Evolutionary conservation across 2,329 filamentous ascomycete species (phyloP), one percentile per base, ranked within the genome.

Genomic region (Remersonia thermophila): DNA sequence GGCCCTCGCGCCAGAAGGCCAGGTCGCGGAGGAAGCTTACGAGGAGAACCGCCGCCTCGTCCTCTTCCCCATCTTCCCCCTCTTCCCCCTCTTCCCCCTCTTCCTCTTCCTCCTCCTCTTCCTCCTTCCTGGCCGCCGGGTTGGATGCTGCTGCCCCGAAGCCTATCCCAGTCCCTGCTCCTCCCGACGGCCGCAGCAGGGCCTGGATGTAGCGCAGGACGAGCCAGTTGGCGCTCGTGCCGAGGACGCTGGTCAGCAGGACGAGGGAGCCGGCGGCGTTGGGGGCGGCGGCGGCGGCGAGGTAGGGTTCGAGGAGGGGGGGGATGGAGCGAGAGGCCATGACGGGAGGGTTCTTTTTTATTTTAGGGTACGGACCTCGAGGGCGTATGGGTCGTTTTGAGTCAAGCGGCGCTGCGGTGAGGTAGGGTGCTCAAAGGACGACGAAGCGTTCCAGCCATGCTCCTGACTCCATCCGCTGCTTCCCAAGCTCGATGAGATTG

Each of bases 11-110:
- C 85, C 86, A 95, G 53, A 93, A 93, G 1, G 71, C 63, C 44
- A 70, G 72, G 49, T 89, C 80, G 41, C 83, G 71, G 58, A 93
- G 62, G 59, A 91, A 94, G 61, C 83, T 93, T 39, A 91, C 76
- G 3, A 95, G 65, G 3, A 94, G 66, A 1, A 95, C 70, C 33
- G 63, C 68, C 17, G 56, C 59, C 11, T 38, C 40, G 6, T 27
- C 31, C 4, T 35, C 37, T 13, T 30, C 36, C 15, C 26, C 17
- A 16, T 23, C 20, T 9, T 9, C 9, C 20, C 9, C 20, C 20
- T 23, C 20, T 9, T 23, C 9, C 20, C 9, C 20, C 20, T 49
- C 20, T 9, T 9, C 9, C 20, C 9, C 20, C 20, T 23, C 20
- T 9, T 23, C 9, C 20, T 23, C 20, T n/a, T 23, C 20, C 20